Conservation (phyloP, 192 early-diverging fungal genomes). For the Coemansia sp. region DNA sequence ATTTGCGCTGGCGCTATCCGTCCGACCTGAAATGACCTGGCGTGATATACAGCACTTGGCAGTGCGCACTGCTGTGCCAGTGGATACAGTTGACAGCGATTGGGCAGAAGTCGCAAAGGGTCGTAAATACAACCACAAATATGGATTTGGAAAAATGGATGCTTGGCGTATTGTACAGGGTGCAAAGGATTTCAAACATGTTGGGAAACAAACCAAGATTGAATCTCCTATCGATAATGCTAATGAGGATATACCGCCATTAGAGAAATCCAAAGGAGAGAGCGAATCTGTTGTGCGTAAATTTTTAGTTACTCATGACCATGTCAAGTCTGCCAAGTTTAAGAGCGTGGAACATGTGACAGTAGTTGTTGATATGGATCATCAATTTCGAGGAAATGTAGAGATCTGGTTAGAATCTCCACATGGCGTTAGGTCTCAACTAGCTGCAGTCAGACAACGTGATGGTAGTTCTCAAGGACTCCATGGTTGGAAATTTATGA, state of each 20-base stretch:
- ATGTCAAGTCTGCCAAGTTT: conserved; percentile 55
- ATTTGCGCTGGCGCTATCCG: conserved; percentile 78
- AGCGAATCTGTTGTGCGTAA: conserved; percentile 31
- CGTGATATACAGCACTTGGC: conserved; percentile 88
- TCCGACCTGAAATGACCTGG: conserved; percentile 94
- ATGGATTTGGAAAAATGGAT: conserved; percentile 91
- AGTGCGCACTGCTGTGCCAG: conserved; percentile 72
- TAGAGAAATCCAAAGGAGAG: conserved; percentile 33
- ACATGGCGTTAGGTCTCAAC: conserved; percentile 58
- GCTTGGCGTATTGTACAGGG: conserved; percentile 76
- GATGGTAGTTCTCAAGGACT: conserved; percentile 74
- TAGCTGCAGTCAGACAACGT: conserved; percentile 63
- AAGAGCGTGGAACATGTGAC: conserved; percentile 82
- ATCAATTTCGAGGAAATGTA: conserved; percentile 82
- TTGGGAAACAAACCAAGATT: conserved; percentile 66
- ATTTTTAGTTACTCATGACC: conserved; percentile 49
- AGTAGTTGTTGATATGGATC: conserved; percentile 78
- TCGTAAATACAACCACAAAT: conserved; percentile 86
- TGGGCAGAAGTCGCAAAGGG: conserved; percentile 73
- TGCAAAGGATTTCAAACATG: conserved; percentile 64
- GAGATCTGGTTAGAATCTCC: conserved; percentile 82
- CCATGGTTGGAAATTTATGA: conserved; percentile 90
- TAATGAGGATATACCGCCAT: conserved; percentile 57
- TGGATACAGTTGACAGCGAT: conserved; percentile 66
- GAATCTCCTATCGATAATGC: conserved; percentile 41